phyloP scores from a whole-genome alignment of 306 rosid species.

The Clitoria ternatea region DNA sequence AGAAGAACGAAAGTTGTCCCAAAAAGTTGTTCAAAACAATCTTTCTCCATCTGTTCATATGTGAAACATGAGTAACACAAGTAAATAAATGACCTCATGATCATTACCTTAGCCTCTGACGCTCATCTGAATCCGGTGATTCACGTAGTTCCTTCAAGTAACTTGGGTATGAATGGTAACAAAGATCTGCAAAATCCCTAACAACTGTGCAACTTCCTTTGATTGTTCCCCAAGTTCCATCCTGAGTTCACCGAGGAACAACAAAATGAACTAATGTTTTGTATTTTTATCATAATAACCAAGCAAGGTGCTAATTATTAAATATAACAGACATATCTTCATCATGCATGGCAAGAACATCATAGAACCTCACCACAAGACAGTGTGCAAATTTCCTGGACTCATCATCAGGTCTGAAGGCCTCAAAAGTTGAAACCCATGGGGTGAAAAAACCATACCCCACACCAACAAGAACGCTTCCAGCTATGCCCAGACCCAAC shows the following conservation, averaged over 20 bases:
- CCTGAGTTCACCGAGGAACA: constrained; percentile 33
- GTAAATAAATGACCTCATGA: not conserved
- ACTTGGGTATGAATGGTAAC: constrained; percentile 67
- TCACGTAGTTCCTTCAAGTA: constrained; percentile 75
- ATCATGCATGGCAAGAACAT: not conserved
- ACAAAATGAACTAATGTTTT: not conserved
- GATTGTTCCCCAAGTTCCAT: constrained; percentile 85
- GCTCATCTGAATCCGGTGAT: constrained; percentile 48
- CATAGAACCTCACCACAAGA: constrained; percentile 46
- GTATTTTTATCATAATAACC: not conserved
- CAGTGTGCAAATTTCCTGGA: constrained; percentile 53
- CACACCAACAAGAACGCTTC: constrained; percentile 66
- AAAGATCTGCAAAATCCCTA: constrained; percentile 80
- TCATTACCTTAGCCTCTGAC: constrained; percentile 53
- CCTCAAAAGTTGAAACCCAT: constrained; percentile 87
- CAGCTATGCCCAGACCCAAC: constrained; percentile 77
- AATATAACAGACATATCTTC: not conserved
- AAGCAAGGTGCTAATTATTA: not conserved
- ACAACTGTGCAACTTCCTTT: constrained; percentile 83
- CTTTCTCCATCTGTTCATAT: no score
- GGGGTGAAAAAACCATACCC: constrained; percentile 89
- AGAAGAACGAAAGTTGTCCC: no score
- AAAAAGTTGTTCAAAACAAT: no score
- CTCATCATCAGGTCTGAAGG: constrained; percentile 61
- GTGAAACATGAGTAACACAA: no score